A percentile compares a stretch with the other conserved stretches of the same genome.
phyloP scores from a whole-genome alignment of 345 rosid genomes.

The Hevea brasiliensis region DNA sequence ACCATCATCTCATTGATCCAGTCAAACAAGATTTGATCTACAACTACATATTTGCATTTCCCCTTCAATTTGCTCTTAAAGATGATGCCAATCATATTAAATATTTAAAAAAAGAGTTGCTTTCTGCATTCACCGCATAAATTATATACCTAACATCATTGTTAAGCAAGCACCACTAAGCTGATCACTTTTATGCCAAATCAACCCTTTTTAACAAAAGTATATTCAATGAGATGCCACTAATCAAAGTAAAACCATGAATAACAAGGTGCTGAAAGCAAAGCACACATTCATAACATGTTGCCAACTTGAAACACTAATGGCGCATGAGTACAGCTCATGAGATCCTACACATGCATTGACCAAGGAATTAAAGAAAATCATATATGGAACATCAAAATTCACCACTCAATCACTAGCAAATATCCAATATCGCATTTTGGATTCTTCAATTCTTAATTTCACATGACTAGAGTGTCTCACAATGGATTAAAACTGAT shows the following conservation, averaged over 20 bases:
- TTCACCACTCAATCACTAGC: conserved; percentile 3
- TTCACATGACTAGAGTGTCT: not conserved
- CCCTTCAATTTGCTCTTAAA: too few relatives aligned
- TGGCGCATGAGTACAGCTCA: not conserved
- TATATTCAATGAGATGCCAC: not conserved
- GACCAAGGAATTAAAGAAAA: not conserved
- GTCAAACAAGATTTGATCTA: not conserved
- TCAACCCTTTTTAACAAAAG: not conserved
- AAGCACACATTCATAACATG: not conserved
- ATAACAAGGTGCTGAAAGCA: not conserved
- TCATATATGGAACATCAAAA: not conserved
- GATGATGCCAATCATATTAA: too few relatives aligned
- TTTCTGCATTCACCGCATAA: not conserved
- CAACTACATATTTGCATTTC: not conserved
- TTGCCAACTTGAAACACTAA: not conserved
- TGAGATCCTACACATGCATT: conserved; percentile 2
- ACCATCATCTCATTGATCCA: conserved; percentile 10
- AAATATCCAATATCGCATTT: not conserved
- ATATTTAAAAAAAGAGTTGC: not conserved
- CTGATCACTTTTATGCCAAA: not conserved
- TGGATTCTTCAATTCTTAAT: not conserved
- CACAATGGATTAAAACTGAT: not conserved
- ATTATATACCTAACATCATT: not conserved
- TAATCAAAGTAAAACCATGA: not conserved
- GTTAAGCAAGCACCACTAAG: not conserved